Base-by-base conservation (phyloP, 345 rosid species). In the Sonneratia caseolaris region DNA sequence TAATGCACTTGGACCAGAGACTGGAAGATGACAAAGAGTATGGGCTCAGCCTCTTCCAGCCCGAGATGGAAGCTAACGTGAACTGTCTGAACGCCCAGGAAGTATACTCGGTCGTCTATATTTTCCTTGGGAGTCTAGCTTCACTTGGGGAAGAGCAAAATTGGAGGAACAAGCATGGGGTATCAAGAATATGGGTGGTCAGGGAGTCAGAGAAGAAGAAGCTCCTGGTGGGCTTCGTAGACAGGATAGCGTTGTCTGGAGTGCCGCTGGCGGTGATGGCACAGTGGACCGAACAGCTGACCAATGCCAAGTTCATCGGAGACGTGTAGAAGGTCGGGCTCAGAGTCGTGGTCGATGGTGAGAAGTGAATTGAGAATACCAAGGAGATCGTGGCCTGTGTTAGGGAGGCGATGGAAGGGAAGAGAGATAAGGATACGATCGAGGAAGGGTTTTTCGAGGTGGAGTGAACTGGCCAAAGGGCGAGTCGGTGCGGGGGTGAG, bases 301-400 rank as follows among this genome's bases (percentile, higher is more conserved):
- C 88, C 1, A 87, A 85, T 73, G 87, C 91, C 1, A 83, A 83
- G 73, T 81, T 81, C 66, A 71, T 87, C 48, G 76, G 66, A 11
- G 88, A 85, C 76, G 89, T 89, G 48, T 89, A 88, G 94, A 68
- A 80, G 77, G 78, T 82, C 15, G 91, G 91, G 49, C 66, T 83
- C 11, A 77, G 86, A 68, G 89, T 72, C 24, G 76, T 49, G 76
- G 53, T 59, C 53, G 53, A 48, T 1, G 77, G 84, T 43, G 81
- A 65, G 22, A 72, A 76, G 18, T 80, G 85, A 18, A 32, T 79
- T 12, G 81, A 80, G 32, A 65, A 59, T 9, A 86, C 76, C 64
- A 85, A 86, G 14, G 90, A 84, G 68, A 76, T 86, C 19, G 83
- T 69, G 70, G 22, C 64, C 59, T 84, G 91, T 40, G 72, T 84